These are phyloP conservation scores for Spathaspora passalidarum DNA, from an alignment of 805 yeast species.

Conservation along the genomic window DNA sequence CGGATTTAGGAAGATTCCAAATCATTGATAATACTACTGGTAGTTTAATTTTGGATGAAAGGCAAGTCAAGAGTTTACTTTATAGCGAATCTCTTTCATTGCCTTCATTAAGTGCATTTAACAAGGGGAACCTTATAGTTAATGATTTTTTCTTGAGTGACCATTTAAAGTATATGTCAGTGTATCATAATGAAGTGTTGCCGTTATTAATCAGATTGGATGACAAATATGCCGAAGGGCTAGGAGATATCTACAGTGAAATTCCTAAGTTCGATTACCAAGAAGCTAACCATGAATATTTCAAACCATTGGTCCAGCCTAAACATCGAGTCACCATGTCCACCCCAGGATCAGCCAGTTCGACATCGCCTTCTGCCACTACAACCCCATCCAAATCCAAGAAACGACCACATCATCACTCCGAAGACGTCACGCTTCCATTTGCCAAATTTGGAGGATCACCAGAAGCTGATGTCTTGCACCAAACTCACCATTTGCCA, in stretches of 20 bases:
- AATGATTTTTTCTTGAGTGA: slow-evolving; percentile 36
- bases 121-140: slow-evolving; percentile 32
- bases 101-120: slow-evolving; percentile 25
- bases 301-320: slow-evolving; percentile 20
- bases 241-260: slow-evolving; percentile 26
- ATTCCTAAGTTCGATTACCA: slow-evolving; percentile 32
- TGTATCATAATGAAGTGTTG: slow-evolving; percentile 35
- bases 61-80: slow-evolving; percentile 28
- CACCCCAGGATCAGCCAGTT: neutral
- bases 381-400: neutral
- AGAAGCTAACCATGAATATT: slow-evolving; percentile 25
- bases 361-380: neutral
- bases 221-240: slow-evolving; percentile 24
- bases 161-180: slow-evolving; percentile 32
- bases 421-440: neutral
- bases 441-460: neutral
- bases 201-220: slow-evolving; percentile 28
- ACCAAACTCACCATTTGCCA: neutral
- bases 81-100: slow-evolving; percentile 29
- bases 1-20: slow-evolving; percentile 31
- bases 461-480: neutral
- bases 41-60: slow-evolving; percentile 25
- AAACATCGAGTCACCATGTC: neutral
- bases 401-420: neutral
- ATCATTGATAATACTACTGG: slow-evolving; percentile 24